These are phyloP conservation scores for Penicillium nucicola DNA, from an alignment of 495 filamentous ascomycete species.

Conservation along the genomic window DNA sequence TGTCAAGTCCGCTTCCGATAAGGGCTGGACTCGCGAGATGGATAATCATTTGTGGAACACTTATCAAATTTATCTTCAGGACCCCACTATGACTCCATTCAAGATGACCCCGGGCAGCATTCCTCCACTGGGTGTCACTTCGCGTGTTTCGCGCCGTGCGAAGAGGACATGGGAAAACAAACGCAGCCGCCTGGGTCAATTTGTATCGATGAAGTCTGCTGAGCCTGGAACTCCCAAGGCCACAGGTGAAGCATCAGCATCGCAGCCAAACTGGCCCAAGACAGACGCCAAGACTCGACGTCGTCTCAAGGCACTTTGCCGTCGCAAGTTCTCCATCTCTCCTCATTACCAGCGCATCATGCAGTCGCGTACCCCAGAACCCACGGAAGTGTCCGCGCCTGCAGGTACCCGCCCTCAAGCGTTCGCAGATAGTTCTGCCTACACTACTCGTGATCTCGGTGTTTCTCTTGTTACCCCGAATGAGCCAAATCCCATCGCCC, in stretches of 20 bases:
- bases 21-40: constrained; percentile 80
- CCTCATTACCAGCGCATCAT: constrained; percentile 69
- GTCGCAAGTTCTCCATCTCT: constrained; percentile 64
- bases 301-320: constrained; percentile 80
- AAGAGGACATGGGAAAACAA: constrained; percentile 71
- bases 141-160: constrained; percentile 82
- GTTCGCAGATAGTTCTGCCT: constrained; percentile 33
- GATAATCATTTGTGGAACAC: constrained; percentile 91
- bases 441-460: constrained; percentile 76
- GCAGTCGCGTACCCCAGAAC: constrained; percentile 70
- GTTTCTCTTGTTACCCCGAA: constrained; percentile 80
- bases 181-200: constrained; percentile 11
- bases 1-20: constrained; percentile 11
- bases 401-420: constrained; percentile 16
- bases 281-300: constrained; percentile 76
- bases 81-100: constrained; percentile 91
- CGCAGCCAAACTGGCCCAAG: constrained; percentile 66
- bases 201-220: constrained; percentile 4
- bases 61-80: constrained; percentile 81
- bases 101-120: constrained; percentile 82
- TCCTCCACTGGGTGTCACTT: constrained; percentile 85
- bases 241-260: constrained; percentile 13
- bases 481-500: constrained; percentile 67
- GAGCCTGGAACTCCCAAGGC: constrained; percentile 56
- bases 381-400: constrained; percentile 50